Evolutionary conservation across 768 basidiomycete genomes (phyloP), one percentile per base, ranked within the genome.

Genomic region (Tremella fuciformis): DNA sequence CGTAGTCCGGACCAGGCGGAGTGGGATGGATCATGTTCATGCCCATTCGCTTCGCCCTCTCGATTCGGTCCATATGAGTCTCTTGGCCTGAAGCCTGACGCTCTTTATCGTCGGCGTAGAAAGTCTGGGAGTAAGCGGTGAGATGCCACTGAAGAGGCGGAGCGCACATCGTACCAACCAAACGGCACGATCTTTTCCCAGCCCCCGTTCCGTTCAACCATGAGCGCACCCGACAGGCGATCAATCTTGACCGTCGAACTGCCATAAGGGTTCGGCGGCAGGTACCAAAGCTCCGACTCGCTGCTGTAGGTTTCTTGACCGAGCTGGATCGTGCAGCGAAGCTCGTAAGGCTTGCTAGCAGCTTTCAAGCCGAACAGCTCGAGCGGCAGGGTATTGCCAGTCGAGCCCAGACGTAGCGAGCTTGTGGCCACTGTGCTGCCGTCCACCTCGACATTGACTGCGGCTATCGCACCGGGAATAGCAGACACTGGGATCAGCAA

Each of bases 11-110:
- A 3, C 22, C 52, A 7, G 63, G 63, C 0, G 89, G 88, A 3
- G 88, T 78, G 1, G 86, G 85, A 66, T 90, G 89, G 16, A 89
- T 81, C 85, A 82, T 73, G 21, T 75, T 74, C 48, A 79, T 67
- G n/a, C 80, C 80, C 53, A 39, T 21, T 15, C 25, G 22, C 13
- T 55, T 53, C 11, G 60, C 60, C 7, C 15, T 18, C 13, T 64
- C 26, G 9, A 63, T 58, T 16, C 48, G 54, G 18, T 67, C 26
- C 8, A 39, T 9, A 21, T 65, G 42, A 3, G 54, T 38, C 19
- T 21, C 22, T 22, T 37, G 38, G 18, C 21, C 40, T n/a, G 11
- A 16, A 39, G 37, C 11, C 19, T 18, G 2, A 53, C 19, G 19
- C 53, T 60, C 59, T 50, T 29, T 21, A 15, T 46, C 42, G n/a